Evolutionary conservation across 495 filamentous ascomycete species (phyloP).

Genomic region (Geopyxis carbonaria): DNA sequence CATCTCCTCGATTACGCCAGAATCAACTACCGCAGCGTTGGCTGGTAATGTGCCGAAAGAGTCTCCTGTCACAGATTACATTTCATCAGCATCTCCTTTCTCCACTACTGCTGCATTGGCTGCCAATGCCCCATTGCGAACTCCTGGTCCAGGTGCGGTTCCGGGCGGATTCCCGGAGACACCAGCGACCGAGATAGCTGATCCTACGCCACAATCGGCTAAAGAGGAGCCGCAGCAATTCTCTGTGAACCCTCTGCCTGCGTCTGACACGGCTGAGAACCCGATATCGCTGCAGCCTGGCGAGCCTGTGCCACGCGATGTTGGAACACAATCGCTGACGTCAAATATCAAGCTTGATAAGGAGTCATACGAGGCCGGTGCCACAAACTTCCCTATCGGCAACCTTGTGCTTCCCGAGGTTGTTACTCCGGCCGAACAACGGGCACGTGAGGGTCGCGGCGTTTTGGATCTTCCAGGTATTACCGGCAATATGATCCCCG

Average conservation of each 20-base stretch:
- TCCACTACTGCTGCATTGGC: constrained; percentile 19
- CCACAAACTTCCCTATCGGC: constrained; percentile 33
- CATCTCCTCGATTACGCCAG: constrained; percentile 19
- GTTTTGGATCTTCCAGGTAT: constrained; percentile 46
- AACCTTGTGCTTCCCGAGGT: constrained; percentile 31
- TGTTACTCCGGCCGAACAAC: constrained; percentile 30
- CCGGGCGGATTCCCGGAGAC: constrained; percentile 64
- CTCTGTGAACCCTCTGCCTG: constrained; percentile 58
- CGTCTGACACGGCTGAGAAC: constrained; percentile 59
- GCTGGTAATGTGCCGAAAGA: constrained; percentile 34
- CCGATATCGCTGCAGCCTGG: constrained; percentile 65
- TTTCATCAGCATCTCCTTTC: constrained; percentile 28
- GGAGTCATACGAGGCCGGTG: constrained; percentile 67
- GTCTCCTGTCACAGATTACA: constrained; percentile 25
- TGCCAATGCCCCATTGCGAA: constrained; percentile 26
- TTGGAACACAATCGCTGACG: constrained; percentile 38
- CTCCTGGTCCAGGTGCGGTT: constrained; percentile 27
- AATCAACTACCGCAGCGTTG: constrained; percentile 33
- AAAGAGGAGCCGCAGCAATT: constrained; percentile 27
- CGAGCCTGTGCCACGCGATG: constrained; percentile 49
- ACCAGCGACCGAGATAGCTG: constrained; percentile 25
- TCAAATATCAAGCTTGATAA: constrained; percentile 57
- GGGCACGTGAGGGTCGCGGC: constrained; percentile 33
- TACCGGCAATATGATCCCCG: constrained; percentile 54
- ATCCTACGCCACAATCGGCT: constrained; percentile 8